Base-by-base conservation (phyloP, 2,329 filamentous ascomycete genomes). In the Aspergillus sp. region DNA sequence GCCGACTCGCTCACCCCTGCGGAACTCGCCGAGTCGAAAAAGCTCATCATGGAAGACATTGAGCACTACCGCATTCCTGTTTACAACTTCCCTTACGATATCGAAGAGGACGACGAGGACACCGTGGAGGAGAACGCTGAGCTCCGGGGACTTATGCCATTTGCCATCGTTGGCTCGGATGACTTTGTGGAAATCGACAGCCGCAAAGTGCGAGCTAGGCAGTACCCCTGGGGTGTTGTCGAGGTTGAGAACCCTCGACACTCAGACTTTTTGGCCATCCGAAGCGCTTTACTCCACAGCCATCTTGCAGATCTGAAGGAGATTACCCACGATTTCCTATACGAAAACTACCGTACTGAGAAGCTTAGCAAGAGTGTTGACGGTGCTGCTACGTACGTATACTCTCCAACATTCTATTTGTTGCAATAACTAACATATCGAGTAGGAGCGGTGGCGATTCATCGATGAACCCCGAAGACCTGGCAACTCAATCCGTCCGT, bases 321-420 rank as follows among this genome's bases (percentile, higher is more conserved):
- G 79, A 99, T 99, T 74, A 99, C 95, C 52, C 95, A 99, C 79
- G 95, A 99, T 79, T 99, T 99, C 88, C 83, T 99, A 64, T 99
- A 99, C 81, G 95, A 99, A 78, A 99, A 99, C 82, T 99, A 99
- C 86, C 92, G 95, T 91, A 99, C 95, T 73, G 95, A 99, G 90
- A 98, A 98, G 84, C 90, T 99, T 70, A 96, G 91, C 83, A 99
- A 98, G 91, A 97, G 92, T 76, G 95, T 99, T 68, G 93, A 97
- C 76, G 90, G 90, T 79, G 84, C 87, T 79, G 86, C 87, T 85
- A 86, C 87, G 92, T 96, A 90, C 69, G 92, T 91, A 60, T 19
- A 44, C 20, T 20, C 20, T 20, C 20, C 20, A 20, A 20, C 48
- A 30, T 19, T 61, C 12, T 45, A 41, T 30, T 22, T 50, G 33